Evolutionary conservation across 1,139 yeast genomes (phyloP), one percentile per base, ranked within the genome.

Genomic region (Pneumocystis canis): DNA sequence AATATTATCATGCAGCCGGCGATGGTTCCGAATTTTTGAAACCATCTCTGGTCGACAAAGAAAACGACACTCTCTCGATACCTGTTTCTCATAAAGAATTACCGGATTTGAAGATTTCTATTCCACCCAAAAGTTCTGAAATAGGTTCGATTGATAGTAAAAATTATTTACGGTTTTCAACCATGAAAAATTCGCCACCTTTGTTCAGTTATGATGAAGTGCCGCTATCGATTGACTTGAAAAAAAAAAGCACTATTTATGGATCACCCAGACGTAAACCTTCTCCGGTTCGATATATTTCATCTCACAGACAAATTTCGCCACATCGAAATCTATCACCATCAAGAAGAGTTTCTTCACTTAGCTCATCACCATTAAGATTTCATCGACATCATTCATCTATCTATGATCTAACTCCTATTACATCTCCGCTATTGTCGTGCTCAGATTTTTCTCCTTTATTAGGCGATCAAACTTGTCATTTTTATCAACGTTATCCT

Each of bases 361-460:
- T 28, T 32, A 47, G 31, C 11, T 37, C 59, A 28, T 57, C 59
- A 20, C 59, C 59, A 30, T 28, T 47, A 57, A 60, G 25, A 9
- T 59, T 35, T 35, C 40, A 57, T 28, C 25, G 41, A 30, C 28
- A 39, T 35, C 40, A 39, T 11, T 25, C 59, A 11, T 57, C 59
- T 35, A 31, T 63, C 11, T 37, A 30, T 28, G 40, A 62, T 30
- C 30, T 60, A 25, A 59, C 63, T 41, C 63, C 63, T 35, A 35
- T 61, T 33, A 61, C 62, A 18, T 68, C 69, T 4, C 69, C 69
- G 4, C 58, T 68, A n/a, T 59, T 68, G 16, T 67, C 66, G 54
- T 68, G 69, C 25, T 57, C 64, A 11, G 65, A 64, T 56, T 61
- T 61, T 61, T 47, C 58, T 32, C 37, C 39, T 56, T 63, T n/a